phyloP scores from a whole-genome alignment of 352 stramenopile species.

The Globisporangium okanoganense region DNA sequence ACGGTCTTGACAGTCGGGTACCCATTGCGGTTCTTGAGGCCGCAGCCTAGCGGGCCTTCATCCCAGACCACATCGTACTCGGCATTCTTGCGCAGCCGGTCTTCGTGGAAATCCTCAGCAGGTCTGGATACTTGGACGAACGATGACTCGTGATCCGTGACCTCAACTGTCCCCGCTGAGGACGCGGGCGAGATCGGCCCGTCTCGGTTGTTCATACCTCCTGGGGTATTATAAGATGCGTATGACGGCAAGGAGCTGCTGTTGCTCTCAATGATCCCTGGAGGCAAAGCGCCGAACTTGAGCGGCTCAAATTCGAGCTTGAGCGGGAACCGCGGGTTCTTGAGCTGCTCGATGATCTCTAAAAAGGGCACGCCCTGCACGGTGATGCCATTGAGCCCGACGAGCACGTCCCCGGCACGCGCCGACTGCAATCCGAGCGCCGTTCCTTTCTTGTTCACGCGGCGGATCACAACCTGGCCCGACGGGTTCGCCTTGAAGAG shows the following conservation, averaged over 20 bases:
- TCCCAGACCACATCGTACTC: conserved; percentile 81
- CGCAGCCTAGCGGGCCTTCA: conserved; percentile 65
- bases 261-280: background rate
- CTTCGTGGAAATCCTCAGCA: background rate
- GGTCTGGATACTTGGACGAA: conserved; percentile 7
- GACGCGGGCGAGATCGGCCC: conserved; percentile 18
- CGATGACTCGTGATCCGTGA: conserved; percentile 17
- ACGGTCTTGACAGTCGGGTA: conserved; percentile 67
- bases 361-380: conserved; percentile 51
- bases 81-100: conserved; percentile 3
- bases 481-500: conserved; percentile 63
- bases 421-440: conserved; percentile 57
- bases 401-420: conserved; percentile 68
- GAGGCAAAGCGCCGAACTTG: conserved; percentile 27
- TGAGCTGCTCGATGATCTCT: conserved; percentile 64
- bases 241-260: conserved; percentile 3
- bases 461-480: conserved; percentile 59
- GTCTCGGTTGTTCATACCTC: background rate
- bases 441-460: conserved; percentile 69
- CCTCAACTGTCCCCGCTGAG: conserved; percentile 27
- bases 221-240: background rate
- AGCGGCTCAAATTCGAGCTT: conserved; percentile 67
- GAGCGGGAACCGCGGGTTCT: conserved; percentile 55
- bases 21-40: conserved; percentile 67
- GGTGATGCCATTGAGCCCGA: conserved; percentile 58